Percentiles rank a stretch among this genome's conserved stretches.
These are phyloP conservation scores for Clarireedia paspali DNA, from an alignment of 2,329 filamentous ascomycete genomes.

Conservation along the genomic window DNA sequence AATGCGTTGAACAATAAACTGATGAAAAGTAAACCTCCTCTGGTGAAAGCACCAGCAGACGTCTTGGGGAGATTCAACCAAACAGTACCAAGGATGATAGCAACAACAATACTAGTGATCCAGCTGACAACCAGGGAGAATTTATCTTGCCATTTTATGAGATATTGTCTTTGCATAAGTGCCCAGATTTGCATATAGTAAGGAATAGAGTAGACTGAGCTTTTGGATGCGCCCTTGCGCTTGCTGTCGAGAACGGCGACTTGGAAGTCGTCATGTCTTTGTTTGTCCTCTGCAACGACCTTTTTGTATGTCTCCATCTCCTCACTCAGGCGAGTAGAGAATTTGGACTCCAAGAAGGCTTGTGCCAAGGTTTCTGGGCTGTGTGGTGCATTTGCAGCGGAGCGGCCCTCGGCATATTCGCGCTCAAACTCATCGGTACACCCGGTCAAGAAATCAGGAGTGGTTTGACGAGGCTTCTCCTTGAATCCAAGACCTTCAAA, in stretches of 20 bases:
- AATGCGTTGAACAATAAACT: conserved; percentile 81
- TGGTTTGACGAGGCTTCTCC: conserved; percentile 51
- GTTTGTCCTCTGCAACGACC: conserved; percentile 55
- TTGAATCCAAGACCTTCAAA: conserved; percentile 59
- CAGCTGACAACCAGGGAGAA: conserved; percentile 70
- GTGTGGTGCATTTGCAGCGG: conserved; percentile 58
- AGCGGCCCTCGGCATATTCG: conserved; percentile 62
- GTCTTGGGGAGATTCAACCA: conserved; percentile 63
- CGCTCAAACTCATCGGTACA: conserved; percentile 64
- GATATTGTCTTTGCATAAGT: conserved; percentile 74
- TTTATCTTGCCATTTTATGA: conserved; percentile 79
- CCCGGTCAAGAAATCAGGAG: conserved; percentile 70
- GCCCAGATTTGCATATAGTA: conserved; percentile 80
- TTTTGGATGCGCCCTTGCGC: conserved; percentile 60
- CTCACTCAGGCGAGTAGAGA: conserved; percentile 45
- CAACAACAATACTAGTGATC: conserved; percentile 63
- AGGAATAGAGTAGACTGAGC: conserved; percentile 75
- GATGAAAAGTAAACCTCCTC: conserved; percentile 76
- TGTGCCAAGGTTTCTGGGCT: conserved; percentile 57
- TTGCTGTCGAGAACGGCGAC: conserved; percentile 71
- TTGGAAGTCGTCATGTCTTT: conserved; percentile 68
- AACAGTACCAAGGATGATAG: conserved; percentile 71
- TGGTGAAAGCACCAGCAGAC: conserved; percentile 65
- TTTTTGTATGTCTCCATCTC: conserved; percentile 66
- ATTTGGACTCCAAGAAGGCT: conserved; percentile 61